Conservation (phyloP, 2,329 filamentous ascomycete genomes). For the Botrytis byssoidea region DNA sequence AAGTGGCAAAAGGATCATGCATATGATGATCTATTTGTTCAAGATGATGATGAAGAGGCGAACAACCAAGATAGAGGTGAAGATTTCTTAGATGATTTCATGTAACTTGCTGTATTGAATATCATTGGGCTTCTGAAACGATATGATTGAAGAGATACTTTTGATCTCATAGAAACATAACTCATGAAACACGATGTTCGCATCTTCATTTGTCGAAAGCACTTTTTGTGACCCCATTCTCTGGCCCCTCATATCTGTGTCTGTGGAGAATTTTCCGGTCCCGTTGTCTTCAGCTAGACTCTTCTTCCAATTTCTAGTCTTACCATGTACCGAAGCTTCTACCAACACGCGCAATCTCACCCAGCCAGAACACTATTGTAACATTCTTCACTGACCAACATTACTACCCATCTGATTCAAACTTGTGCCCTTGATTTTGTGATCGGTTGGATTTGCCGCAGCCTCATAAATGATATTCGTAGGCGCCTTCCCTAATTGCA, state of each 20-base stretch:
- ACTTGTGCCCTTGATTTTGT: constrained; percentile 62
- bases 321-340: background rate
- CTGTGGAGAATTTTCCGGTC: too few species aligned
- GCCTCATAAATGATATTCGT: constrained; percentile 89
- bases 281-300: background rate
- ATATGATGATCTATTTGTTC: constrained; percentile 87
- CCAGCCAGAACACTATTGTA: background rate
- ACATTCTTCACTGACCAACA: constrained; percentile 44
- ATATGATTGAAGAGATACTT: background rate
- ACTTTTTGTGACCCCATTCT: background rate
- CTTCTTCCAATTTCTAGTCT: background rate
- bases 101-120: constrained; percentile 53
- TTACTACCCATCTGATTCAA: constrained; percentile 56
- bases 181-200: background rate
- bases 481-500: constrained; percentile 79
- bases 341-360: background rate
- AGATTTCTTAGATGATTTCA: constrained; percentile 88
- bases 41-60: constrained; percentile 66
- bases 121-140: background rate
- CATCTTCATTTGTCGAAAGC: background rate
- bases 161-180: too few species aligned
- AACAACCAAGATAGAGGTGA: constrained; percentile 84
- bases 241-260: background rate
- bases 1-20: constrained; percentile 97
- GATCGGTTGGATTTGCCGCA: constrained; percentile 86